Conservation (phyloP, 495 filamentous ascomycete genomes). For the Thermothielavioides terrestris region DNA sequence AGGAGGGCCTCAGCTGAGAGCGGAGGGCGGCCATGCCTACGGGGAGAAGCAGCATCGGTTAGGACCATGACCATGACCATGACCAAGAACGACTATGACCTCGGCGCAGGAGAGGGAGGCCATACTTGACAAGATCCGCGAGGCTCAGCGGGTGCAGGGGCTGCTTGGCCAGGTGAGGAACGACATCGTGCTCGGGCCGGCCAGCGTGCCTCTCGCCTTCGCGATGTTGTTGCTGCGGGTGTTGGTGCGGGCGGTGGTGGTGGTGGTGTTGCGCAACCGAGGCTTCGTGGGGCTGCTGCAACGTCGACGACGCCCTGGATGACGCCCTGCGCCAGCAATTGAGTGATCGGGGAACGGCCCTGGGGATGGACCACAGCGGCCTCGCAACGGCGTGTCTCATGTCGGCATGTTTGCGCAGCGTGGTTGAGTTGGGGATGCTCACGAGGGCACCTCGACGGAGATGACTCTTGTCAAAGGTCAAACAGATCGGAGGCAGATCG, state of each 20-base stretch:
- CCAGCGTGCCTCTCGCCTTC: slow-evolving; percentile 2
- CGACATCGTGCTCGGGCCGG: slow-evolving; percentile 51
- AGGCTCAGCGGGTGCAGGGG: slow-evolving; percentile 75
- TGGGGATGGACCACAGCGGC: slow-evolving; percentile 31
- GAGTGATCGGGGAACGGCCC: slow-evolving; percentile 16
- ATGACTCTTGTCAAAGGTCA: not conserved
- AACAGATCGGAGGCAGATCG: no score
- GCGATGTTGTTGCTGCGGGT: not conserved
- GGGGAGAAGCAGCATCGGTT: not conserved
- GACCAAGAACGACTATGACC: no score
- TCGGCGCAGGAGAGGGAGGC: not conserved
- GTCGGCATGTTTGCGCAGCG: slow-evolving; percentile 33
- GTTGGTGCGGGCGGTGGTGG: slow-evolving; percentile 2
- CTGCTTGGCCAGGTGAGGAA: slow-evolving; percentile 66
- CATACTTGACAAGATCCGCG: slow-evolving; percentile 78
- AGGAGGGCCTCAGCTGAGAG: slow-evolving; percentile 71
- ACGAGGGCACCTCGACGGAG: no score
- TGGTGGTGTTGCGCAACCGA: slow-evolving; percentile 1
- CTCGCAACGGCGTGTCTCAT: slow-evolving; percentile 31
- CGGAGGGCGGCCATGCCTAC: slow-evolving; percentile 81
- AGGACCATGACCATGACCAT: no score
- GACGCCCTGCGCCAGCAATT: slow-evolving; percentile 5
- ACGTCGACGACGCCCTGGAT: slow-evolving; percentile 12
- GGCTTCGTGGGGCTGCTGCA: slow-evolving; percentile 5
- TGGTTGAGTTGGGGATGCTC: not conserved